Conservation (phyloP, 495 filamentous ascomycete genomes). For the Daldinia caldariorum region DNA sequence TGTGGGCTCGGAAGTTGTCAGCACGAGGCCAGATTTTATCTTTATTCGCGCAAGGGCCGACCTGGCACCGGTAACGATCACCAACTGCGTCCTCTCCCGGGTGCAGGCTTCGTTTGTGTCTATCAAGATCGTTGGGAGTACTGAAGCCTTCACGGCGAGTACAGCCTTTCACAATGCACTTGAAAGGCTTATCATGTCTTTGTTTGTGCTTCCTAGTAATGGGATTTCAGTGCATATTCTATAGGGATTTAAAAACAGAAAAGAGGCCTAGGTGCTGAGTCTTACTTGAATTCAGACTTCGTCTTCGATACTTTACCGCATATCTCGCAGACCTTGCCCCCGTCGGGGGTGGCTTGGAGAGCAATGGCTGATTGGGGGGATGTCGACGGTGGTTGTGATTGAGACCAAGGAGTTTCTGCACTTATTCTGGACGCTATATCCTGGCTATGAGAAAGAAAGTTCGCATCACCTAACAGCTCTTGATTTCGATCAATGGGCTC, state of each 20-base stretch:
- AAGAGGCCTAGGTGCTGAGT: slow-evolving; percentile 2
- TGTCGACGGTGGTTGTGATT: slow-evolving; percentile 20
- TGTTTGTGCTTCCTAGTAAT: slow-evolving; percentile 78
- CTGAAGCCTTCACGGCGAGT: slow-evolving; percentile 74
- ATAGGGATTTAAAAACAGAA: not conserved
- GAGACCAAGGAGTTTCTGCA: slow-evolving; percentile 26
- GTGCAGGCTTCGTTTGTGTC: slow-evolving; percentile 78
- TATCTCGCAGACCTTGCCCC: slow-evolving; percentile 41
- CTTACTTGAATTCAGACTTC: slow-evolving; percentile 62
- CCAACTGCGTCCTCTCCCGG: slow-evolving; percentile 56
- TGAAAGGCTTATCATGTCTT: slow-evolving; percentile 78
- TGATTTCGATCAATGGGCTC: slow-evolving; percentile 49
- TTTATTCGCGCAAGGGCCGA: slow-evolving; percentile 69
- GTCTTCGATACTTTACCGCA: slow-evolving; percentile 57
- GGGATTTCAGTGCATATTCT: slow-evolving; percentile 24
- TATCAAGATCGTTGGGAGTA: slow-evolving; percentile 80
- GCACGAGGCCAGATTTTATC: slow-evolving; percentile 85
- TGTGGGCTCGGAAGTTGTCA: slow-evolving; percentile 92
- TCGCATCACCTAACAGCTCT: slow-evolving; percentile 48
- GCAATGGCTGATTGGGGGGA: slow-evolving; percentile 8
- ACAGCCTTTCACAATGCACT: slow-evolving; percentile 71
- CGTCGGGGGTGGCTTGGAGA: slow-evolving; percentile 19
- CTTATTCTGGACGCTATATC: slow-evolving; percentile 23
- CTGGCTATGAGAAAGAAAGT: slow-evolving; percentile 30
- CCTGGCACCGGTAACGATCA: slow-evolving; percentile 73